Percentiles rank a stretch among this genome's conserved stretches.
Conservation (phyloP, 768 basidiomycete species). For the Lactifluus rugatus region DNA sequence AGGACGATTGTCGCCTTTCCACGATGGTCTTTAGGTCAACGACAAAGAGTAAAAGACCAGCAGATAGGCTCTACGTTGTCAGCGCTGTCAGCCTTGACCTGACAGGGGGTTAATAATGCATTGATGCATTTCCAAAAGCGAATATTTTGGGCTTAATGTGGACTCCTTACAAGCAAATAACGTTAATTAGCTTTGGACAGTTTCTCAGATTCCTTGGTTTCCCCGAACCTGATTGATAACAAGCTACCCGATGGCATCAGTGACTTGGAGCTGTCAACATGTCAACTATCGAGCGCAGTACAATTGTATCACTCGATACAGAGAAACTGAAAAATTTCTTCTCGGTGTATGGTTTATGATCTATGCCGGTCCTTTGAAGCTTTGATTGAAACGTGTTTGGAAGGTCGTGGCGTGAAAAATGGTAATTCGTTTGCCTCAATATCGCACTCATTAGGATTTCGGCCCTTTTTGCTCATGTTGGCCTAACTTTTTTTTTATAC, state of each 20-base stretch:
- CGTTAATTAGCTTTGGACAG: too few relatives aligned
- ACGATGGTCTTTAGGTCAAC: not conserved
- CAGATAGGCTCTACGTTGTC: not conserved
- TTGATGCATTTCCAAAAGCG: not conserved
- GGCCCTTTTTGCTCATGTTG: too few relatives aligned
- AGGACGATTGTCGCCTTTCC: not conserved
- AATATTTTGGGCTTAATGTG: not conserved
- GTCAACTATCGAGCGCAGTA: too few relatives aligned
- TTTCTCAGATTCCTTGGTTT: not conserved
- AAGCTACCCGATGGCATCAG: not conserved
- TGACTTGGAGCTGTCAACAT: not conserved
- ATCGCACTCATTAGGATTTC: too few relatives aligned
- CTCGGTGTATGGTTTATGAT: not conserved
- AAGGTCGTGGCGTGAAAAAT: too few relatives aligned
- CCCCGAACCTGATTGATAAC: not conserved
- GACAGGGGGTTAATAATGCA: not conserved
- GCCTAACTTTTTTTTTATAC: too few relatives aligned
- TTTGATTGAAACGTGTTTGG: not conserved
- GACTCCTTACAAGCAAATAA: too few relatives aligned
- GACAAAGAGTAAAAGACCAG: not conserved
- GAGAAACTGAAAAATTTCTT: not conserved
- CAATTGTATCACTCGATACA: not conserved
- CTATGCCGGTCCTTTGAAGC: not conserved
- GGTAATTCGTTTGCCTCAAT: too few relatives aligned
- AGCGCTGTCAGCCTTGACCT: not conserved